Base-by-base conservation (phyloP, 1,284 basidiomycete species). In the Cryptococcus wingfieldii region DNA sequence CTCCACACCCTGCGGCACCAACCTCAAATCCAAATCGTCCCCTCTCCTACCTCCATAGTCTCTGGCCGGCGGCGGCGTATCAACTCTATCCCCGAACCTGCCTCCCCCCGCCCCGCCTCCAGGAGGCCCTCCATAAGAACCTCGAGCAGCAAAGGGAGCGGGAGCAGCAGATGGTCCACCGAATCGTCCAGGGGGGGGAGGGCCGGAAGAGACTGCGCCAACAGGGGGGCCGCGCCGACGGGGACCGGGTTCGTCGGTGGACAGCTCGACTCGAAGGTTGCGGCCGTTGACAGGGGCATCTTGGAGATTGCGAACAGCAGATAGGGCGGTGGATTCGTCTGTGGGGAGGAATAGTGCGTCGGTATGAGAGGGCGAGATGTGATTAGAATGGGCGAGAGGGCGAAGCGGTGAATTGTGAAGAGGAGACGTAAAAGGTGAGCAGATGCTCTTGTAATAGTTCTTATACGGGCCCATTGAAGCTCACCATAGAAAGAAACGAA, bases 401-500 rank as follows among this genome's bases (percentile, higher is more conserved):
- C n/a, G 38, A 41, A 46, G 46, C 9, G 13, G 44, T 12, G 50
- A 18, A 5, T 28, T 37, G 5, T 6, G 39, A 51, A 38, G 12
- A 27, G 9, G 28, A 25, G 50, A 51, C 6, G 18, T 18, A 43
- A 43, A 43, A 31, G 23, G 7, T 28, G 19, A 44, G 27, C 23
- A 44, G 16, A 34, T 42, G 3, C n/a, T 18, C 27, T 16, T 3
- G 0, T 5, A 31, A 23, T 16, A 7, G 37, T 37, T n/a, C 10
- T 12, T 12, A 25, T 19, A 19, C 14, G 31, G 10, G 7, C 27
- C 16, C 41, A 14, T 23, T 3, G 2, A 41, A 37, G 39, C 84
- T 76, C 82, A 93, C 91, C 91, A 68, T 89, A 86, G 74, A 92
- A 97, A 82, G 96, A 92, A 79, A 93, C 94, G 74, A 97, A 97